Base-by-base conservation (phyloP, 129 eudicot genomes). In the Scalesia atractyloides region DNA sequence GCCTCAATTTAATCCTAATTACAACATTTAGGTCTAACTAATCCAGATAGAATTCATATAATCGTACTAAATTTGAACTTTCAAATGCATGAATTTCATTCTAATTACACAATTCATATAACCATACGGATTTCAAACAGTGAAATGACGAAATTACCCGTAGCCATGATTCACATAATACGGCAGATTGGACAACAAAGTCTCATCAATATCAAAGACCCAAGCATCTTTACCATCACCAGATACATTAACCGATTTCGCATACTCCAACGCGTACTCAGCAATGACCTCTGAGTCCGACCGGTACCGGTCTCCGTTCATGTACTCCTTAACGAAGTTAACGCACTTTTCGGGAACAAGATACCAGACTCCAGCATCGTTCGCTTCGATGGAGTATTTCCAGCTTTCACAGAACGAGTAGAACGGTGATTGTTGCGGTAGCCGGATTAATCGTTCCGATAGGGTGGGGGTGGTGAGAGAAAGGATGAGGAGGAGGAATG, bases 201-300 rank as follows among this genome's bases (percentile, higher is more conserved):
- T 92, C 82, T 92, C 98, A 16, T 92, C 98, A 48, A 92, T 82
- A 78, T 89, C 98, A 52, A 92, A 92, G 19, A 92, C 75, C 98
- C 98, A 92, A 57, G 84, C 96, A 22, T 89, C 92, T 73, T 78
- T 87, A 1, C 98, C 96, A 26, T 89, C 86, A 19, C 79, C 85
- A 52, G 76, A 9, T 19, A 84, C 9, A 6, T 56, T 51, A 49
- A 82, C 86, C 56, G 80, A 61, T 76, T 76, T 86, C 44, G 89
- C 91, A 68, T 62, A 85, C 75, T 66, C 70, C 79, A 85, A 49
- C 17, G 96, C 80, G 51, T 57, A 26, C 11, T 76, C 87, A 34
- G 86, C 94, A 0, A 85, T 81, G 5, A 87, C 83, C 66, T 86
- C 84, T 26, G 84, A 81, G 26, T 92, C 97, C 44, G 80, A 78